Conservation (phyloP, 2,329 filamentous ascomycete genomes). For the Aspergillus caelatus region DNA sequence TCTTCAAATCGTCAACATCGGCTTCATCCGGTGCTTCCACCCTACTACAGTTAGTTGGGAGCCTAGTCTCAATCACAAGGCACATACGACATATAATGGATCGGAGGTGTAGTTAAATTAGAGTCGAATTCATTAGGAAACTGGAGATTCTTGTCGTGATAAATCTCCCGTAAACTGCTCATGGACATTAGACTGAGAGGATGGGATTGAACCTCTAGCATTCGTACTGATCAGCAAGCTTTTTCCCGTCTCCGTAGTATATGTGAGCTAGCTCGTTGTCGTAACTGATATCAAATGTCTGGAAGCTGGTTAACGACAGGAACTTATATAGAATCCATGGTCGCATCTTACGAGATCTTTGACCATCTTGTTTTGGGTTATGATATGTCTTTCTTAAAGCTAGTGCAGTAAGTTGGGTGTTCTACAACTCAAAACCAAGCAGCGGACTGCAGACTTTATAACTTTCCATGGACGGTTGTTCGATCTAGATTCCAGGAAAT, state of each 20-base stretch:
- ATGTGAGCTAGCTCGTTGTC: slow-evolving; percentile 21
- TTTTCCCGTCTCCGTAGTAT: slow-evolving; percentile 21
- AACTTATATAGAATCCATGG: neutral
- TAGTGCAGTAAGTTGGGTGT: neutral
- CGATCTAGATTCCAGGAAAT: neutral
- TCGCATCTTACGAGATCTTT: neutral
- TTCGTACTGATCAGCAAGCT: slow-evolving; percentile 14
- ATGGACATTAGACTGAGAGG: neutral
- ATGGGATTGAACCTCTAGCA: too few relatives aligned
- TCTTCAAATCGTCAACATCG: slow-evolving; percentile 12
- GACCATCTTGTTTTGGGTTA: neutral
- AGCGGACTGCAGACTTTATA: neutral
- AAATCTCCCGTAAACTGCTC: slow-evolving; percentile 12
- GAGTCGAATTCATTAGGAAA: slow-evolving; percentile 24
- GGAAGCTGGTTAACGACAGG: neutral
- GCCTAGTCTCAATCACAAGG: too few relatives aligned
- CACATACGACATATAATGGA: slow-evolving; percentile 23
- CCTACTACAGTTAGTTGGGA: slow-evolving; percentile 2
- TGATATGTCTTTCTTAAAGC: neutral
- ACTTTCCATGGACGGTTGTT: neutral
- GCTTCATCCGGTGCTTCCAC: slow-evolving; percentile 17
- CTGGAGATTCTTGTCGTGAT: slow-evolving; percentile 17
- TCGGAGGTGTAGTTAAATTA: slow-evolving; percentile 21
- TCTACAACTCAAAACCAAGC: neutral
- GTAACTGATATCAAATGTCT: slow-evolving; percentile 25